Evolutionary conservation across 2,329 filamentous ascomycete genomes (phyloP).

Genomic region (Colletotrichum falcatum): DNA sequence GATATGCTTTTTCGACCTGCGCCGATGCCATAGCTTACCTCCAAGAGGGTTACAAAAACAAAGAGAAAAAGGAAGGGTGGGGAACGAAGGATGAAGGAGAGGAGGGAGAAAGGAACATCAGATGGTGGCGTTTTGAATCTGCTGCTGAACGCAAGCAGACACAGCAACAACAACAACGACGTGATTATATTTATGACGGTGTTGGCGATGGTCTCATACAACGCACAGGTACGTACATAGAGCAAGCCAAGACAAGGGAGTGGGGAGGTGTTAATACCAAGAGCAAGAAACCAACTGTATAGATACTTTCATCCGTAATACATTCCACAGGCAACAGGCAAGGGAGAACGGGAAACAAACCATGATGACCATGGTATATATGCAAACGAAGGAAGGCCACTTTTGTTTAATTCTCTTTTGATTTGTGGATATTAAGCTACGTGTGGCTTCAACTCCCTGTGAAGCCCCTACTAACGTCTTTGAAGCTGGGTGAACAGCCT

Average conservation of each 20-base stretch:
- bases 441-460: constrained; percentile 10
- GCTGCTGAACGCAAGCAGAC: constrained; percentile 6
- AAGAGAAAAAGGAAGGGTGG: background rate
- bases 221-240: constrained; percentile 1
- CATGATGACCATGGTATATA: background rate
- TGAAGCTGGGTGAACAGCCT: constrained; percentile 12
- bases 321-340: background rate
- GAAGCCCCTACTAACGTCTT: constrained; percentile 27
- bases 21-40: background rate
- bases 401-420: constrained; percentile 21
- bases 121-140: background rate
- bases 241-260: background rate
- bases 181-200: background rate
- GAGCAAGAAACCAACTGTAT: background rate
- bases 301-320: background rate
- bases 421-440: constrained; percentile 38
- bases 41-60: background rate
- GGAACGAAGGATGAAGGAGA: background rate
- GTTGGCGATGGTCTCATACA: background rate
- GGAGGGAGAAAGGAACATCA: background rate
- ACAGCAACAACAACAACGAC: background rate
- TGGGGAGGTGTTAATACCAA: background rate
- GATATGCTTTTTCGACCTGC: background rate
- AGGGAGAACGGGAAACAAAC: background rate
- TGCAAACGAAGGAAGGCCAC: background rate